Percentiles rank a stretch among this genome's conserved stretches.
Conservation (phyloP, 768 basidiomycete genomes). For the Clathrus columnatus region DNA sequence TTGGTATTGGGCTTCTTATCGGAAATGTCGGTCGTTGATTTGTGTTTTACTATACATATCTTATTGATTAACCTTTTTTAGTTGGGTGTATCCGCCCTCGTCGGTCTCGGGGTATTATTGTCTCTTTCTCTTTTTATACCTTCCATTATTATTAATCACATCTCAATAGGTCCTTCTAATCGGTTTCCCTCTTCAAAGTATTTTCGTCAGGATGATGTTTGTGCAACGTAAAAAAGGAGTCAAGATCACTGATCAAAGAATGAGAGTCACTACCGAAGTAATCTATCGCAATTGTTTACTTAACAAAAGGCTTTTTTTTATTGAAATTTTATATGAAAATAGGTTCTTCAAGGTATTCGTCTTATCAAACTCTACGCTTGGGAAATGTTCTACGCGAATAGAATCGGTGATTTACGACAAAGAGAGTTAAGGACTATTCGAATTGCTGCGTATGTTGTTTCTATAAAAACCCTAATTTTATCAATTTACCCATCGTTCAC, state of each 20-base stretch:
- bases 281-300: not conserved
- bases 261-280: slow-evolving; percentile 55
- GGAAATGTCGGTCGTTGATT: slow-evolving; percentile 34
- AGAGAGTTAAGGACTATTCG: slow-evolving; percentile 16
- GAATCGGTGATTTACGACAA: slow-evolving; percentile 31
- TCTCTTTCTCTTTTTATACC: not conserved
- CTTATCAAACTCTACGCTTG: slow-evolving; percentile 58
- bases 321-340: too few species aligned
- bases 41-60: not conserved
- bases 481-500: slow-evolving; percentile 7
- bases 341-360: slow-evolving; percentile 59
- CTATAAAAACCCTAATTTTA: slow-evolving; percentile 15
- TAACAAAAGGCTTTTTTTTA: not conserved
- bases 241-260: slow-evolving; percentile 57
- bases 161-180: slow-evolving; percentile 38
- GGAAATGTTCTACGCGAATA: slow-evolving; percentile 41
- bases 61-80: slow-evolving; percentile 17
- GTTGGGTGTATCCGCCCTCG: slow-evolving; percentile 63
- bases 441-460: slow-evolving; percentile 21
- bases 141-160: slow-evolving; percentile 6
- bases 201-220: slow-evolving; percentile 46
- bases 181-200: slow-evolving; percentile 49
- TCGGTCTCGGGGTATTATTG: slow-evolving; percentile 43
- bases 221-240: slow-evolving; percentile 46
- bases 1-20: slow-evolving; percentile 55